A percentile compares a stretch with the other conserved stretches of the same genome.
Conservation (phyloP, 225 moss, liverwort and hornwort genomes). For the Physcomitrellopsis africana region DNA sequence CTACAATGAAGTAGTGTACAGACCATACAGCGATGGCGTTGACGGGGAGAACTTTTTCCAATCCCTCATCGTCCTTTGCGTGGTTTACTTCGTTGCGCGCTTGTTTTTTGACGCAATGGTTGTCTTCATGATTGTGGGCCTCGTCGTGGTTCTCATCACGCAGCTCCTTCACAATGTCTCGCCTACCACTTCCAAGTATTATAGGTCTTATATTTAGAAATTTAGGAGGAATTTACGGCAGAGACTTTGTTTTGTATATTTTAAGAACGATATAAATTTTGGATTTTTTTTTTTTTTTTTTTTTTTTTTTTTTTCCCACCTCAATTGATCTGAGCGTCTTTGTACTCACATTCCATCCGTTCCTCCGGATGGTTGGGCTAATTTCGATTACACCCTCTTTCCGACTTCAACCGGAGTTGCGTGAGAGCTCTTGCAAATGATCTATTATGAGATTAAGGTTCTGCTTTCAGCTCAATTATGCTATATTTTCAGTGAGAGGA, state of each 20-base stretch:
- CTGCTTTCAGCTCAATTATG: background rate
- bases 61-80: slow-evolving; percentile 39
- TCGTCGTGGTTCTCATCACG: slow-evolving; percentile 35
- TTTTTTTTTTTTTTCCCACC: background rate
- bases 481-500: too few species aligned
- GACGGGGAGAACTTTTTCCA: slow-evolving; percentile 40
- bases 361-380: background rate
- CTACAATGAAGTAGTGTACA: slow-evolving; percentile 18
- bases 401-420: background rate
- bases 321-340: background rate
- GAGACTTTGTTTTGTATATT: slow-evolving; percentile 21
- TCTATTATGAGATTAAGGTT: background rate
- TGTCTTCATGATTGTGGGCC: slow-evolving; percentile 37
- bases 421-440: background rate
- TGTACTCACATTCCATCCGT: background rate
- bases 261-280: background rate
- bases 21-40: slow-evolving; percentile 37
- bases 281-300: background rate
- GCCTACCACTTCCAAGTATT: slow-evolving; percentile 31
- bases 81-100: slow-evolving; percentile 38
- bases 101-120: slow-evolving; percentile 46
- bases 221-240: slow-evolving; percentile 7
- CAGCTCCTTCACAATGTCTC: slow-evolving; percentile 28
- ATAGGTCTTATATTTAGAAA: background rate
- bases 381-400: background rate